phyloP scores from a whole-genome alignment of 2,329 filamentous ascomycete species.

The Scortechinia acanthostroma region DNA sequence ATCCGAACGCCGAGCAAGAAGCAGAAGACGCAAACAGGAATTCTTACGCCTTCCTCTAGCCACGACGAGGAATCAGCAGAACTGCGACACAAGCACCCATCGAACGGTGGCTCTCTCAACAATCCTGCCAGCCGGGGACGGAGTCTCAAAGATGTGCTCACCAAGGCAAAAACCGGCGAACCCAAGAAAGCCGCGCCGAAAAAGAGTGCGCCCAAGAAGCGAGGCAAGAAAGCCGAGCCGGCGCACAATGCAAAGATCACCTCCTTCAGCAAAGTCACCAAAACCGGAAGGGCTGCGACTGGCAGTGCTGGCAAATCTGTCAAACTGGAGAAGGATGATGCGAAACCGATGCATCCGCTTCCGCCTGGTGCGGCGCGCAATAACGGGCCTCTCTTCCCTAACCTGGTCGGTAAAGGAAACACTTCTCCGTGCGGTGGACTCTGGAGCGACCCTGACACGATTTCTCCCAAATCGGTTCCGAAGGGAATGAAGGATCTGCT shows the following conservation, averaged over 20 bases:
- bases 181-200: background rate
- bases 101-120: background rate
- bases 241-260: background rate
- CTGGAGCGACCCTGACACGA: no score
- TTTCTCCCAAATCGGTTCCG: background rate
- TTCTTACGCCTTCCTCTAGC: background rate
- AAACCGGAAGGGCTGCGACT: background rate
- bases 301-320: background rate
- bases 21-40: background rate
- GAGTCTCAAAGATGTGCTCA: background rate
- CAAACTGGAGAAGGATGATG: background rate
- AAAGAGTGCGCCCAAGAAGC: background rate
- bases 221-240: background rate
- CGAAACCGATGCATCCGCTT: background rate
- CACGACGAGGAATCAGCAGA: background rate
- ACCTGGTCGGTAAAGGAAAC: background rate
- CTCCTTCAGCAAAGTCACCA: background rate
- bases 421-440: no score
- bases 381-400: background rate
- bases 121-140: conserved; percentile 1
- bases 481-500: background rate
- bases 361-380: background rate
- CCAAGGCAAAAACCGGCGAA: background rate
- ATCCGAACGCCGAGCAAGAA: background rate
- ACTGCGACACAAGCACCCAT: background rate